These are phyloP conservation scores for Toxoplasma gondii DNA, from an alignment of 169 alveolate genomes.

Conservation along the genomic window DNA sequence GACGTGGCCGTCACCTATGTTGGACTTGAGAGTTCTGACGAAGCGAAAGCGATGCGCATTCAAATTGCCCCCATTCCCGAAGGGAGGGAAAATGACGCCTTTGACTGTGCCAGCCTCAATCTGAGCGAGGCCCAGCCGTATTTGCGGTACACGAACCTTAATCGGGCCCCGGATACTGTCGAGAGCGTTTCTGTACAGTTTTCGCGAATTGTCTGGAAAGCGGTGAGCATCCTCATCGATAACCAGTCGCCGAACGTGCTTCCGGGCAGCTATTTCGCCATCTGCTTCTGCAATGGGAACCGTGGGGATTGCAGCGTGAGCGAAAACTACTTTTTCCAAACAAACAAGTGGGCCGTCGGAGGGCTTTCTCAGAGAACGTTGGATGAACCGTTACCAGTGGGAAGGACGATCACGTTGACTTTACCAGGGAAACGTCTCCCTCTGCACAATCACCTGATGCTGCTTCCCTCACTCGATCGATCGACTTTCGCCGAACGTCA, in stretches of 20 bases:
- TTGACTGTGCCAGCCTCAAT: conserved; percentile 36
- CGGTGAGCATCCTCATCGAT: conserved; percentile 46
- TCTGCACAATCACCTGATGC: not conserved
- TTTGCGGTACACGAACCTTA: not conserved
- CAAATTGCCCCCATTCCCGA: conserved; percentile 44
- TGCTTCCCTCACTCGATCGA: not conserved
- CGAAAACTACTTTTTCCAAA: conserved; percentile 34
- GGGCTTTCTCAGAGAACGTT: not conserved
- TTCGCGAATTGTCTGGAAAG: conserved; percentile 28
- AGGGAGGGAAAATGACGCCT: not conserved
- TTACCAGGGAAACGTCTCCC: not conserved
- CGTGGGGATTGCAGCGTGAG: conserved; percentile 36
- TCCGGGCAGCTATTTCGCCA: conserved; percentile 52
- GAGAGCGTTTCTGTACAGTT: not conserved
- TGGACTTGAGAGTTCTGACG: not conserved
- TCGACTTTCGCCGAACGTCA: not conserved
- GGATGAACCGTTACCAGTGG: not conserved
- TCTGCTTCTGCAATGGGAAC: conserved; percentile 63
- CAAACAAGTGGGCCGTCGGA: conserved; percentile 32
- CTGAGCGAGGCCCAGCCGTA: not conserved
- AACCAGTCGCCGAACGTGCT: not conserved
- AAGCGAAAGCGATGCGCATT: conserved; percentile 37
- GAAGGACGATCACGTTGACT: not conserved
- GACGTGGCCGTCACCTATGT: conserved; percentile 6
- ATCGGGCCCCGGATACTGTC: conserved; percentile 59